Base-by-base conservation (phyloP, 176 grass and related monocot genomes). In the Dendrocalamus sinicus region DNA sequence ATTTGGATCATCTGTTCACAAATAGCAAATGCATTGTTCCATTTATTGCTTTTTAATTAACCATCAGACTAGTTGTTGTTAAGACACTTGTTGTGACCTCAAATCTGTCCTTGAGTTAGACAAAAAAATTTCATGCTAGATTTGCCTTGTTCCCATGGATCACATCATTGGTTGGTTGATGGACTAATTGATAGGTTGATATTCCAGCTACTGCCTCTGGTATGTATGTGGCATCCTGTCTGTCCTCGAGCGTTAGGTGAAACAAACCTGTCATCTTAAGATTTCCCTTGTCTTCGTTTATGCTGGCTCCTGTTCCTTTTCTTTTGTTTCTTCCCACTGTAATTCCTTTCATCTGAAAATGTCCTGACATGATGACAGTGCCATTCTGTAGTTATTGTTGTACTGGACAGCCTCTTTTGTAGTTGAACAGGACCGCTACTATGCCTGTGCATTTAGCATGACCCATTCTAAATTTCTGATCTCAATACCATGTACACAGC, bases 221-320 rank as follows among this genome's bases (percentile, higher is more conserved):
- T 79, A 37, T 83, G 41, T 73, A 79, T 75, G 80, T 79, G 80
- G 65, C 26, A 82, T 82, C 79, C 66, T 67, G 24, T 78, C 47
- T 67, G 66, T 83, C 40, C 47, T 73, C 0, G n/a, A 28, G 89
- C 60, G 80, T 90, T 83, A 4, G 80, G 84, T 87, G 74, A 74
- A 87, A 74, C 80, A 37, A 74, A 43, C 28, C 48, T 79, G 22
- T 87, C 89, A 57, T 82, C 45, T 4, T 55, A 37, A 65, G 12
- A 53, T 72, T 65, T 63, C 47, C 55, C 8, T n/a, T 32, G 26
- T 61, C 22, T 64, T 81, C 55, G 23, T 58, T 78, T 58, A 76
- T 82, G 67, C 6, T 35, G 8, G 23, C 46, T 13, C 48, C 2
- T 10, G 35, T 41, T 13, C 30, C 17, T 13, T 60, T 24, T 12